Percentiles rank a stretch among this genome's conserved stretches.
Conservation (phyloP, 23 red algal species). For the Gracilaria vermiculophylla region DNA sequence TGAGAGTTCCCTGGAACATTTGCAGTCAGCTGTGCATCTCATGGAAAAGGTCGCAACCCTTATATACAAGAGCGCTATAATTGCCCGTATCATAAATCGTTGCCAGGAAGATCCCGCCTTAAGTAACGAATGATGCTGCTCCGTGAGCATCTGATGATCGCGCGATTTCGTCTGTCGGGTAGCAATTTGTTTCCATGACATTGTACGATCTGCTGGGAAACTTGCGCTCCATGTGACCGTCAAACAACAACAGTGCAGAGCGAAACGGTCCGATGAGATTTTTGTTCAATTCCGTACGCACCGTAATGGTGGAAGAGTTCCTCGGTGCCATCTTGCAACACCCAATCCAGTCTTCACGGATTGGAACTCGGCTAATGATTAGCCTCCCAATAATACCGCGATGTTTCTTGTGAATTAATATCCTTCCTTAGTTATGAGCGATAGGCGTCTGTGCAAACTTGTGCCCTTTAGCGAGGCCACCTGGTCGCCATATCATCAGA, state of each 20-base stretch:
- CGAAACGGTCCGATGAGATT: neutral
- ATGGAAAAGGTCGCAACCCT: constrained; percentile 23
- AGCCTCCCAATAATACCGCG: no score
- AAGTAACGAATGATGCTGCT: neutral
- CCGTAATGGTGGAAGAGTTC: neutral
- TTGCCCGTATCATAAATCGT: neutral
- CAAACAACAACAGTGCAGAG: neutral
- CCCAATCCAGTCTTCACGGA: neutral
- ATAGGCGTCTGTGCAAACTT: neutral
- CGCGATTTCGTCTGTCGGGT: neutral
- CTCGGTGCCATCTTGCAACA: neutral
- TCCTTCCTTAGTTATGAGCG: neutral
- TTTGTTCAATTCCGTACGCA: neutral
- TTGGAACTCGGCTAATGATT: no score
- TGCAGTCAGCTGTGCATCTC: constrained; percentile 12
- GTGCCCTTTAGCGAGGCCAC: neutral
- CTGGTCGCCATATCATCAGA: neutral
- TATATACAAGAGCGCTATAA: neutral
- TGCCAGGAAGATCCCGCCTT: neutral
- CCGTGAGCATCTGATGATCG: neutral
- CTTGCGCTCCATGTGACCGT: no score
- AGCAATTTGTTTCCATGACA: neutral
- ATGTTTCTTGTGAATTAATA: neutral
- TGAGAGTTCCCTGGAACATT: neutral
- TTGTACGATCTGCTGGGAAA: no score